Evolutionary conservation across 1,139 yeast species (phyloP), one percentile per base, ranked within the genome.

Genomic region (Yamadazyma taylorii): DNA sequence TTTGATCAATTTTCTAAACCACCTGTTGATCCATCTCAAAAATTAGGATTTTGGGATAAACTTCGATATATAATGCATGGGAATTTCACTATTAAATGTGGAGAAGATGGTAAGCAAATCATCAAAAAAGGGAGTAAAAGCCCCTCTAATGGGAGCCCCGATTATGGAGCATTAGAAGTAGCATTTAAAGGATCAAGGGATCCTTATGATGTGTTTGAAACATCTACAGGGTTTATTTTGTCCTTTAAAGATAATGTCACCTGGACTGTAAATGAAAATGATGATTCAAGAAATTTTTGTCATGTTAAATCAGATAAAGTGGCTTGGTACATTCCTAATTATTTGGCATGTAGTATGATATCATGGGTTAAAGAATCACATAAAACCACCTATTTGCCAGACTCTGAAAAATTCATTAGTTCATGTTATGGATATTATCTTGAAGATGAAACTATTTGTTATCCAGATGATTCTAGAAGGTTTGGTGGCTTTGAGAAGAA

Each of bases 1-100:
- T 74, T 90, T 49, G 96, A 89, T 51, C 83, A 85, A 37, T 86
- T 90, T 55, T 81, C 95, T 1, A 92, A 83, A 50, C 85, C 86
- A 1, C 85, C 85, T 60, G 63, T 87, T 75, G 98, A 78, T 50
- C 73, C 74, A 2, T 75, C 80, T 3, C 54, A 63, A 7, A 74
- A 73, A 46, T 48, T 78, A 11, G 83, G 83, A 13, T 73, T 77
- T 43, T 78, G 84, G 84, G 84, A 78, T 51, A 78, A 78, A 48
- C 42, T 78, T 37, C 61, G 76, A 29, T 58, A 70, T 19, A 54
- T 75, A 4, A 52, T 77, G 47, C 83, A 77, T 50, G 80, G 80
- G 1, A 63, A 53, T 28, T 70, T 72, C 43, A 58, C 40, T 10
- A 61, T 69, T 24, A 47, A 49, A 12, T 48, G 52, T 40, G 19